Conservation (phyloP, 371 early-diverging fungal species). For the Syncephalastrum contaminatum region DNA sequence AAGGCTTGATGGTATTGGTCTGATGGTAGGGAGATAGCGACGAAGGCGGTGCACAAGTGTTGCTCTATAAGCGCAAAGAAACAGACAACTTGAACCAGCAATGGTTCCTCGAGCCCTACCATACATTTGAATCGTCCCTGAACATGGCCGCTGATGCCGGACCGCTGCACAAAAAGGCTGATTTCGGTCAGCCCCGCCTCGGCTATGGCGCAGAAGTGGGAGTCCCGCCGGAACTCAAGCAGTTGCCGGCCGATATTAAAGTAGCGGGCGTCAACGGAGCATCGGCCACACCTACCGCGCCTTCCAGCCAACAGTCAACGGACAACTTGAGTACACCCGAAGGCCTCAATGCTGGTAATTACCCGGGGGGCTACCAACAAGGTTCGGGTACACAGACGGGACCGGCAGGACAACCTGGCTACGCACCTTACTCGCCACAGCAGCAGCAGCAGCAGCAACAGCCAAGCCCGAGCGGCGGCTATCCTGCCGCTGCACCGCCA, state of each 20-base stretch:
- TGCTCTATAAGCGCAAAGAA: slow-evolving; percentile 46
- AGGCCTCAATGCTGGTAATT: neutral
- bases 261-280: slow-evolving; percentile 34
- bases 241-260: slow-evolving; percentile 38
- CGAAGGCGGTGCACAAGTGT: slow-evolving; percentile 45
- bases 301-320: slow-evolving; percentile 1
- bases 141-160: slow-evolving; percentile 30
- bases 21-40: slow-evolving; percentile 34
- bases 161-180: slow-evolving; percentile 42
- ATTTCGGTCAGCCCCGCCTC: slow-evolving; percentile 42
- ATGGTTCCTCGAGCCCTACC: slow-evolving; percentile 48
- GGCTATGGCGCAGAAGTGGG: slow-evolving; percentile 50
- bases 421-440: slow-evolving; percentile 1
- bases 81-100: slow-evolving; percentile 44
- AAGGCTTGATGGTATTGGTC: neutral
- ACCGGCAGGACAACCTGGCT: slow-evolving; percentile 1
- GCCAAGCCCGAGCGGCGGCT: neutral
- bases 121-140: slow-evolving; percentile 34
- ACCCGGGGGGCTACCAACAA: slow-evolving; percentile 1
- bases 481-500: neutral
- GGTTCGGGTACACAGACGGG: slow-evolving; percentile 6
- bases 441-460: neutral
- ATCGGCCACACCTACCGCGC: slow-evolving; percentile 7
- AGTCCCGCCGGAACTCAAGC: slow-evolving; percentile 37
- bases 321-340: neutral